Base-by-base conservation (phyloP, 2,329 filamentous ascomycete species). In the Aurifilum marmelostoma region DNA sequence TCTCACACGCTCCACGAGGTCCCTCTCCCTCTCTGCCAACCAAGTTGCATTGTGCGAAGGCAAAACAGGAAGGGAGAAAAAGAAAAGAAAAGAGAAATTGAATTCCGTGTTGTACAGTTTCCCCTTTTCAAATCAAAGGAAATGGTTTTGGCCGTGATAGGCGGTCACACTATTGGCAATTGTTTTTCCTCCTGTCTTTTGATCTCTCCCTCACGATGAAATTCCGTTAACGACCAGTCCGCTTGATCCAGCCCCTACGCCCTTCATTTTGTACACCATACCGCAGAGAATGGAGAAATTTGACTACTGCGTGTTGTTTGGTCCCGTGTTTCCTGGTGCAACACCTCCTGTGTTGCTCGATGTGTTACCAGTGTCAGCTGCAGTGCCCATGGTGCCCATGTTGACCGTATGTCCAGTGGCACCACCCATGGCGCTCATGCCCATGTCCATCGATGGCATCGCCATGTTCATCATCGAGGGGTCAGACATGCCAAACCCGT, bases 381-480 rank as follows among this genome's bases (percentile, higher is more conserved):
- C 12, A 56, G 43, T 64, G 52, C 65, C 65, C 39, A 66, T 66
- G 27, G 41, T 9, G 29, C 65, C 65, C 6, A 60, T 56, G 8
- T n/a, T 43, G 9, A 52, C 27, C 43, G 65, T 54, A 60, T 54
- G 60, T 67, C 54, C 67, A 5, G 54, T 16, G 24, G 52, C 37
- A 52, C 59, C 63, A 52, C 59, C 50, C 64, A 66, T 66, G 34
- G 60, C 54, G 8, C 56, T 59, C 52, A 71, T 64, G n/a, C 59
- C 47, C 41, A 69, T 61, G 18, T 71, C 63, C 68, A 71, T 70
- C 4, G 66, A 37, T 12, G 65, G 68, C 68, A 71, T 65, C 4
- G 43, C 68, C 69, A 71, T 69, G 27, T 67, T 54, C 68, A 70
- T 64, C 66, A 71, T 37, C 7, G 70, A 70, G 60, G 70, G 65